Percentiles rank a stretch among this genome's conserved stretches.
These are phyloP conservation scores for Fraxinus floribunda DNA, from an alignment of 305 asterid genomes.

Conservation along the genomic window DNA sequence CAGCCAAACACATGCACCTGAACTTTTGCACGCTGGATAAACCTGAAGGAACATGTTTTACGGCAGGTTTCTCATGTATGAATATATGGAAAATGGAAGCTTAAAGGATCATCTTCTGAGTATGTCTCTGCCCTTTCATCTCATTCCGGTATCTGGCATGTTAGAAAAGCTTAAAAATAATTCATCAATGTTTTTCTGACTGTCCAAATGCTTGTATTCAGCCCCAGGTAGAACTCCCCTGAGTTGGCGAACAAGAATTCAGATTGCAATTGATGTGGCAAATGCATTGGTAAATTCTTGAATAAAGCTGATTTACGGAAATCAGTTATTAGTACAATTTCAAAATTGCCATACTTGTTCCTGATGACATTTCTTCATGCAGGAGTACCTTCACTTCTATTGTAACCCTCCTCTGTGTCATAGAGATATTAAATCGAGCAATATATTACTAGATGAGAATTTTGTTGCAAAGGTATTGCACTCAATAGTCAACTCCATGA, in stretches of 20 bases:
- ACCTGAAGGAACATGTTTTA: slow-evolving; percentile 3
- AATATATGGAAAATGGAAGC: slow-evolving; percentile 92
- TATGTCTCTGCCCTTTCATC: slow-evolving; percentile 33
- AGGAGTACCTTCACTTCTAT: slow-evolving; percentile 97
- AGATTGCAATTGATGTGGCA: slow-evolving; percentile 85
- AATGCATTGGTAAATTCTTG: slow-evolving; percentile 74
- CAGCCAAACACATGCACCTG: neutral
- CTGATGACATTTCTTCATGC: slow-evolving; percentile 28
- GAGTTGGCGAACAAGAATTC: slow-evolving; percentile 80
- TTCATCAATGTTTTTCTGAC: slow-evolving; percentile 12
- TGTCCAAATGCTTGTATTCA: slow-evolving; percentile 34
- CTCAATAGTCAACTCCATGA: neutral
- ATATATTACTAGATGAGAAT: slow-evolving; percentile 80
- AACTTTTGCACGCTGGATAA: neutral
- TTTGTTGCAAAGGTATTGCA: slow-evolving; percentile 76
- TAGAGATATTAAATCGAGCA: slow-evolving; percentile 94
- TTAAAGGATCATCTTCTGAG: slow-evolving; percentile 90
- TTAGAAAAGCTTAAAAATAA: neutral
- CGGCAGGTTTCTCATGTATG: slow-evolving; percentile 84
- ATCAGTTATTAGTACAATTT: neutral
- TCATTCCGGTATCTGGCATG: slow-evolving; percentile 1
- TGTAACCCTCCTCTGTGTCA: slow-evolving; percentile 97
- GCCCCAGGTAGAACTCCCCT: slow-evolving; percentile 76
- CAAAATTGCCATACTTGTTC: slow-evolving; percentile 15
- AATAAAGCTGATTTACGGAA: slow-evolving; percentile 1